Conservation (phyloP, 805 yeast genomes). For the Suhomyces pyralidae region DNA sequence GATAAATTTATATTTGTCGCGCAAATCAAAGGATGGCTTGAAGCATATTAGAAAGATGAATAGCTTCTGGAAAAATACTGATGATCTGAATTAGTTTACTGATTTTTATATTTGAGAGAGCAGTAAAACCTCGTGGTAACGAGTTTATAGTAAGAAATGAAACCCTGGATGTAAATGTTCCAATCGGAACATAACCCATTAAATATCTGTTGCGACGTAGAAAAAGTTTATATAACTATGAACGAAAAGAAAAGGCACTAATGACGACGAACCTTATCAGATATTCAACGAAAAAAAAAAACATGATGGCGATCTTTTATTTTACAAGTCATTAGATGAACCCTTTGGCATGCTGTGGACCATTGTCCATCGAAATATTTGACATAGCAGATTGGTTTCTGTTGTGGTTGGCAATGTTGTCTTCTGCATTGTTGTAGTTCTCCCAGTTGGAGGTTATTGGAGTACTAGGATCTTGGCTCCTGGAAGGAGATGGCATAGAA, state of each 20-base stretch:
- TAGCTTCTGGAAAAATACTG: constrained; percentile 13
- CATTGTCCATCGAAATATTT: constrained; percentile 15
- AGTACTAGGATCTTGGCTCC: constrained; percentile 2
- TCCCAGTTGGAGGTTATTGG: constrained; percentile 9
- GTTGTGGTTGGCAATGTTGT: constrained; percentile 13
- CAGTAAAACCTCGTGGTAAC: background rate
- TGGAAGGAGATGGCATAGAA: constrained; percentile 6
- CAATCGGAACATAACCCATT: background rate
- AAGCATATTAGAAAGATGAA: constrained; percentile 11
- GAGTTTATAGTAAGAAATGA: background rate
- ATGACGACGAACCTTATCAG: background rate
- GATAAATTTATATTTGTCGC: constrained; percentile 5
- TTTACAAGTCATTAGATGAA: constrained; percentile 15
- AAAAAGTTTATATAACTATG: background rate
- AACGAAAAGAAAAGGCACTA: background rate
- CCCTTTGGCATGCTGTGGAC: constrained; percentile 26
- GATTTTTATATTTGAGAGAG: background rate
- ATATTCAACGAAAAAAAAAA: background rate
- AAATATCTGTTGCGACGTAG: background rate
- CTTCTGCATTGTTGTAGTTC: constrained; percentile 4
- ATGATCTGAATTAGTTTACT: background rate
- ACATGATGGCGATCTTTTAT: background rate
- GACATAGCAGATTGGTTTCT: constrained; percentile 24
- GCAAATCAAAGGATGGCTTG: background rate
- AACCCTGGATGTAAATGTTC: background rate